Evolutionary conservation across 2,329 filamentous ascomycete genomes (phyloP).

Genomic region (Trichophyton schoenleinii): DNA sequence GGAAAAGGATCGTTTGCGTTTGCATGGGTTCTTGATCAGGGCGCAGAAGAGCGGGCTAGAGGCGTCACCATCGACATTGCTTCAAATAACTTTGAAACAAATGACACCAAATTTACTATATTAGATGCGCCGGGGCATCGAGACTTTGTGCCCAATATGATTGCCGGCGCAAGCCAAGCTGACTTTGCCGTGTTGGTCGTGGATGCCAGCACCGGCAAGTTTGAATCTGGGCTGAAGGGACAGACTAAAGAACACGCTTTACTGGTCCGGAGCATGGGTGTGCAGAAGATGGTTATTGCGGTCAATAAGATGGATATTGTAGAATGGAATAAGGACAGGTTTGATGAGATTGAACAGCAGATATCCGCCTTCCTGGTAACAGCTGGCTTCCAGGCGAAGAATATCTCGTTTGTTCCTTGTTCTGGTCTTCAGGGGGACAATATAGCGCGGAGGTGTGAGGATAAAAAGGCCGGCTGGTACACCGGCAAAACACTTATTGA

Average conservation of each 20-base stretch:
- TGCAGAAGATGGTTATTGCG: conserved; percentile 75
- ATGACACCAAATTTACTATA: conserved; percentile 78
- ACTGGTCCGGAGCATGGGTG: conserved; percentile 77
- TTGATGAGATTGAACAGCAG: conserved; percentile 73
- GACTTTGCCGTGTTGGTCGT: conserved; percentile 93
- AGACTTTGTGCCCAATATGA: conserved; percentile 98
- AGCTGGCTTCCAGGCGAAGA: conserved; percentile 69
- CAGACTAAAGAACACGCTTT: conserved; percentile 92
- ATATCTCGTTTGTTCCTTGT: conserved; percentile 76
- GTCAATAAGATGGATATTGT: conserved; percentile 92
- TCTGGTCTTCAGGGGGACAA: conserved; percentile 86
- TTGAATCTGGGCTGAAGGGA: conserved; percentile 83
- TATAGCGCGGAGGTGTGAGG: conserved; percentile 43
- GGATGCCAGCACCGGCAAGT: conserved; percentile 78
- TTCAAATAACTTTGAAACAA: conserved; percentile 85
- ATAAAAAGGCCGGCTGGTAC: conserved; percentile 60
- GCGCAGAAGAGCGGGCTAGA: conserved; percentile 72
- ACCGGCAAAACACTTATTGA: conserved; percentile 64
- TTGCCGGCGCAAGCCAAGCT: conserved; percentile 87
- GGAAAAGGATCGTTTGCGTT: conserved; percentile 93
- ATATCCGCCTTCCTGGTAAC: conserved; percentile 69
- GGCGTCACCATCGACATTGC: conserved; percentile 97
- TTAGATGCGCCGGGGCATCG: conserved; percentile 87
- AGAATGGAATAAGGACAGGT: conserved; percentile 68
- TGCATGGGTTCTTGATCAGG: conserved; percentile 92